Base-by-base conservation (phyloP, 352 stramenopile species). In the Pythium grandisporangium region DNA sequence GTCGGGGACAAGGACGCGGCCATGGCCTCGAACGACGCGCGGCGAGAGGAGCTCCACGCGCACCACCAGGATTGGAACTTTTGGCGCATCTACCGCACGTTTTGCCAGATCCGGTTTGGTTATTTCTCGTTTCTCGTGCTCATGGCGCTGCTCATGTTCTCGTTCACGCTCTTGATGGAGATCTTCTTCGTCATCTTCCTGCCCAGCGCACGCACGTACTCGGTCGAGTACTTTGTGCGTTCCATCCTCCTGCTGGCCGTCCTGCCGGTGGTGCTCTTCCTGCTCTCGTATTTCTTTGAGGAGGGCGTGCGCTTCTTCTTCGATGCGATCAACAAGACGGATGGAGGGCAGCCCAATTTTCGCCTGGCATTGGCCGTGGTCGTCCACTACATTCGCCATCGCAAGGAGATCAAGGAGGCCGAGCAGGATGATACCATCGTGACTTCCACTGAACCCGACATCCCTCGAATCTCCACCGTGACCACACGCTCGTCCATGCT, bases 141-240 rank as follows among this genome's bases (percentile, higher is more conserved):
- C 34, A 85, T 90, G 74, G 58, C 83, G 35, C 70, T 90, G 55
- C 48, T 90, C 55, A 84, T 90, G 60, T 83, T 87, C 54, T 90
- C 76, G 12, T 87, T 90, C 51, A 84, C 73, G 53, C 43, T 83
- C 42, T 56, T 90, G 34, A 90, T 90, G 76, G 76, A 87, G 58
- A 75, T 90, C 43, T 90, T 87, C 63, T 90, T 90, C 45, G 68
- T 71, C 17, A 82, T 90, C 45, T 90, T 90, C 44, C 54, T 90
- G 29, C 76, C 76, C 19, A 86, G 71, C 35, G 74, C 76, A 7
- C 34, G 37, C 48, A 83, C 83, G 48, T 81, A 68, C 48, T 64
- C 80, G 40, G 59, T 73, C 13, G 75, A 82, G 29, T 89, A 84
- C 48, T 51, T 70, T 32, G 32, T 75, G 27, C 71, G 76, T 39